Percentiles rank a stretch among this genome's conserved stretches.
phyloP scores from a whole-genome alignment of 495 filamentous ascomycete species.

The Rostrohypoxylon terebratum region DNA sequence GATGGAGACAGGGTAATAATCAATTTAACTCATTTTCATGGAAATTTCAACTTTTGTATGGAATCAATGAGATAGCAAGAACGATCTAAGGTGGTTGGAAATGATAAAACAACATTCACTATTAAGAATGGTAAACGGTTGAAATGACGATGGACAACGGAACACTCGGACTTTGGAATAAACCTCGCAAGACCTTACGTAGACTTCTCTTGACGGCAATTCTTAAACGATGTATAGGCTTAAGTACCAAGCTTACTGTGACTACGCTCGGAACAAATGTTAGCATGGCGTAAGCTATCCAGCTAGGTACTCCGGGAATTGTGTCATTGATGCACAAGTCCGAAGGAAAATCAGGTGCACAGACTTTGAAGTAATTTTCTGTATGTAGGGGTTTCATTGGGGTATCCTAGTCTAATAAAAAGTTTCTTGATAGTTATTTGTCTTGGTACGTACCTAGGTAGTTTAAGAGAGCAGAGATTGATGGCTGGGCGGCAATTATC shows the following conservation, averaged over 20 bases:
- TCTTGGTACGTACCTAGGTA: background rate
- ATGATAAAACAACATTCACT: background rate
- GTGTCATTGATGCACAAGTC: background rate
- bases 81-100: background rate
- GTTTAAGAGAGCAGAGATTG: constrained; percentile 5
- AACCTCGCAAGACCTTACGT: background rate
- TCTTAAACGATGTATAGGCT: background rate
- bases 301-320: background rate
- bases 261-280: background rate
- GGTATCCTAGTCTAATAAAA: background rate
- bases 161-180: background rate
- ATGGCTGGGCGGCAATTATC: background rate
- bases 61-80: no score
- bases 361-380: background rate
- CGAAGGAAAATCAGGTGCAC: background rate
- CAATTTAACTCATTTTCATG: background rate
- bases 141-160: background rate
- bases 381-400: background rate
- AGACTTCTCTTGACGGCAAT: background rate
- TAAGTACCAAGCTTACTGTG: background rate
- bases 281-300: background rate
- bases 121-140: background rate
- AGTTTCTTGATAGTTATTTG: background rate
- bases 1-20: background rate
- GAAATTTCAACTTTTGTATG: no score